A percentile compares a stretch with the other conserved stretches of the same genome.
Conservation (phyloP, 768 basidiomycete genomes). For the Paxillus ammoniavirescens region DNA sequence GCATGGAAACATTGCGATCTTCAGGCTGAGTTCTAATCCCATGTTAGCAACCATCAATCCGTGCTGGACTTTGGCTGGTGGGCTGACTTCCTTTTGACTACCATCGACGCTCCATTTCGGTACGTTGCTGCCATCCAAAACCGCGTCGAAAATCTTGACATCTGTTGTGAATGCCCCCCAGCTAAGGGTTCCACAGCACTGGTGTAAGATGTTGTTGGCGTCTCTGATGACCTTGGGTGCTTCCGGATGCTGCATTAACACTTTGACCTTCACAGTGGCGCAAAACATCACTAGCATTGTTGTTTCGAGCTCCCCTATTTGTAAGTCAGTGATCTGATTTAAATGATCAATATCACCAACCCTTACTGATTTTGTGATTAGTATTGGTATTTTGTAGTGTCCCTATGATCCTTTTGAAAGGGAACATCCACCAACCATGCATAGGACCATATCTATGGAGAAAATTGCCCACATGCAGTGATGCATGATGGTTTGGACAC, state of each 20-base stretch:
- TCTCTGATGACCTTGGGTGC: not conserved
- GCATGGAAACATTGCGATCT: not conserved
- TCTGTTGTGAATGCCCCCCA: not conserved
- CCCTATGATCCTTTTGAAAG: conserved; percentile 29
- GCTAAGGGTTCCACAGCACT: not conserved
- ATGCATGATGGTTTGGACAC: conserved; percentile 32
- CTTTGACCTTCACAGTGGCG: not conserved
- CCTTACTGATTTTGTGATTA: conserved; percentile 22
- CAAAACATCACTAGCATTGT: conserved; percentile 8
- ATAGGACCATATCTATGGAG: conserved; percentile 30
- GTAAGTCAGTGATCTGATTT: not conserved
- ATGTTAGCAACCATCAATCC: not conserved
- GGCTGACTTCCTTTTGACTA: not conserved
- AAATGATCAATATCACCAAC: not conserved
- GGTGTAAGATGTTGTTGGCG: not conserved
- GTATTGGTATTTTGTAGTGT: conserved; percentile 22
- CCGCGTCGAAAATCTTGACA: not conserved
- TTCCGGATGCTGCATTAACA: not conserved
- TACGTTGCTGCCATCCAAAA: not conserved
- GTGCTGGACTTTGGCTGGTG: not conserved
- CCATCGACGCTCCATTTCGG: not conserved
- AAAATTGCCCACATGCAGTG: conserved; percentile 30
- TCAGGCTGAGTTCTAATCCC: not conserved
- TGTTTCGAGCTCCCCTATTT: conserved; percentile 3
- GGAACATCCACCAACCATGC: conserved; percentile 36